Percentiles rank a stretch among this genome's conserved stretches.
Evolutionary conservation across 83 land plant genomes (phyloP).

Genomic region (Larix sibirica): DNA sequence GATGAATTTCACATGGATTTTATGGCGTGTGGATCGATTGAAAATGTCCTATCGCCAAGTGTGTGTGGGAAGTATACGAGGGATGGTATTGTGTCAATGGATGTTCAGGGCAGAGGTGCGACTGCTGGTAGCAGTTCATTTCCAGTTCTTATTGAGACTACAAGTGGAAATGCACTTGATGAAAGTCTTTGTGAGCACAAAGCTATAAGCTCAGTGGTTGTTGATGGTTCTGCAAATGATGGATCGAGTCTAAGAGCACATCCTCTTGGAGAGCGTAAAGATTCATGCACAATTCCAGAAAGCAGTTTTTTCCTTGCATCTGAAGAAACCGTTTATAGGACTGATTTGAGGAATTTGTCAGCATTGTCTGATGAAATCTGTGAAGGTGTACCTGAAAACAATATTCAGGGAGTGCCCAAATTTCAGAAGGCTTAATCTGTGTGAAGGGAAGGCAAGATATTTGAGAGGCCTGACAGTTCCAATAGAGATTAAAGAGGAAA

Average conservation of each 20-base stretch:
- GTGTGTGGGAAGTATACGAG: no score
- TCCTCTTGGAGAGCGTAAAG: no score
- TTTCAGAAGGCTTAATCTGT: no score
- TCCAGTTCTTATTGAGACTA: background rate
- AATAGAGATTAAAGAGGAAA: no score
- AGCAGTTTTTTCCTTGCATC: background rate
- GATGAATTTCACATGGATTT: background rate
- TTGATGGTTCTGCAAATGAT: background rate
- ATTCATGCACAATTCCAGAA: no score
- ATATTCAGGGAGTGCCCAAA: no score
- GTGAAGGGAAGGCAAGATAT: background rate
- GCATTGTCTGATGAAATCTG: no score
- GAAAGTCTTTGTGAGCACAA: background rate
- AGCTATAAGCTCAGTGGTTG: background rate
- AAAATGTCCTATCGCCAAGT: background rate
- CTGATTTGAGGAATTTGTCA: background rate
- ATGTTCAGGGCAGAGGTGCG: background rate
- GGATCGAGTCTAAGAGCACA: background rate
- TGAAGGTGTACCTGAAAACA: no score
- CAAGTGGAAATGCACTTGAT: background rate
- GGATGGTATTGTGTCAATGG: background rate
- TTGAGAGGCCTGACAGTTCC: background rate
- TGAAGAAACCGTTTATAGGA: background rate
- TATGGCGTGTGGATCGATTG: background rate
- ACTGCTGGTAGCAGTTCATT: background rate